Evolutionary conservation across 805 yeast species (phyloP), one percentile per base, ranked within the genome.

Genomic region (Myxozyma neotropica): DNA sequence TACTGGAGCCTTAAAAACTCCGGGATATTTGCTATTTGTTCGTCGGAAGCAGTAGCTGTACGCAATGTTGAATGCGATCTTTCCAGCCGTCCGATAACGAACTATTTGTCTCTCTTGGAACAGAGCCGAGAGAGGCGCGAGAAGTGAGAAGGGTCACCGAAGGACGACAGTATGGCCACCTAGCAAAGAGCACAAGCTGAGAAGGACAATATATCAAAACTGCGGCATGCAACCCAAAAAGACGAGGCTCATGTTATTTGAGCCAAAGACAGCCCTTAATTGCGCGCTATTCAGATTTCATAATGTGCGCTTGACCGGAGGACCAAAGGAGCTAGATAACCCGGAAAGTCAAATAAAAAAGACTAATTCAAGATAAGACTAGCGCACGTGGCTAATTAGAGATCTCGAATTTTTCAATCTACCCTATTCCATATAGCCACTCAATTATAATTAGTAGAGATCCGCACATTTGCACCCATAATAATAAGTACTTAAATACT

Each of bases 271-370:
- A 21, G 46, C 10, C 46, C 29, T 42, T 42, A 42, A 21, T 21
- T 42, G 46, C 29, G 46, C 46, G 13, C 7, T 38, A 13, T 23
- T 19, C 7, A 27, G 10, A 15, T 19, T 38, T 38, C 21, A 19
- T 13, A 38, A 19, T n/a, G 51, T 47, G 51, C 51, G 12, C 40
- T 47, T 31, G 40, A 6, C 27, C 27, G 29, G 29, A 38, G 40
- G 51, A 47, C 51, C 15, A 47, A 33, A 31, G 27, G 40, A 47
- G 51, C 23, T 47, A n/a, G 51, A 47, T 47, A 47, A 47, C 51
- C 29, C 51, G 42, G 29, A 33, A 29, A 33, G 40, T 21, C 33
- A 15, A 47, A 29, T n/a, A 17, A 13, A 27, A 26, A n/a, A n/a
- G n/a, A n/a, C n/a, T n/a, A n/a, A n/a, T n/a, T 13, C 35, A 4